Conservation (phyloP, 2,329 filamentous ascomycete species). For the Penicillium aurantiogriseum region DNA sequence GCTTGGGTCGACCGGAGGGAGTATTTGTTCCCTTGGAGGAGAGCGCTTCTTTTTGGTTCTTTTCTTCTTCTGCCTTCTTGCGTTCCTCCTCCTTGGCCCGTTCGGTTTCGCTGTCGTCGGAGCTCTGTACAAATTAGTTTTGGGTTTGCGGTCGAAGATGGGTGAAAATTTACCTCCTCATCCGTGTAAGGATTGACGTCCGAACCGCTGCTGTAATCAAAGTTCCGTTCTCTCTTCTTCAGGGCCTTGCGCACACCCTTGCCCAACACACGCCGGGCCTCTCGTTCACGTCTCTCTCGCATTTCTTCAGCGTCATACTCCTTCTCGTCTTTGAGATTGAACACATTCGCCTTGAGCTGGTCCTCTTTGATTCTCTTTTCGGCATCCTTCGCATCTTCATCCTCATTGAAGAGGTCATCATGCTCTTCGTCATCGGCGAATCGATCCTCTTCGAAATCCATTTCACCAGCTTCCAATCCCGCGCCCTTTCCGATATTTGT, state of each 20-base stretch:
- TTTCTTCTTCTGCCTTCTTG: constrained; percentile 58
- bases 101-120: constrained; percentile 65
- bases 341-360: constrained; percentile 83
- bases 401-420: constrained; percentile 72
- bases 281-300: constrained; percentile 61
- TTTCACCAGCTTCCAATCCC: constrained; percentile 61
- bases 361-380: constrained; percentile 73
- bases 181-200: constrained; percentile 58
- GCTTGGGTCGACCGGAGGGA: constrained; percentile 59
- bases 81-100: constrained; percentile 59
- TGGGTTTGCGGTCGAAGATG: neutral
- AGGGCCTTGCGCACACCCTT: constrained; percentile 78
- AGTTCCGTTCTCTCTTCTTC: constrained; percentile 80
- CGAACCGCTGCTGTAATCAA: constrained; percentile 76
- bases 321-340: constrained; percentile 72
- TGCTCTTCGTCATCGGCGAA: constrained; percentile 90
- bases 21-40: constrained; percentile 72
- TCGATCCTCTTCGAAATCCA: constrained; percentile 67
- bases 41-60: constrained; percentile 50
- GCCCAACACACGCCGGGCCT: constrained; percentile 67
- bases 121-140: constrained; percentile 44
- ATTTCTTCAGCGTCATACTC: constrained; percentile 68
- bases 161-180: constrained; percentile 44
- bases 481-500: constrained; percentile 43
- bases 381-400: constrained; percentile 73